phyloP scores from a whole-genome alignment of 352 stramenopile species.

The Phytophthora ohioensis region DNA sequence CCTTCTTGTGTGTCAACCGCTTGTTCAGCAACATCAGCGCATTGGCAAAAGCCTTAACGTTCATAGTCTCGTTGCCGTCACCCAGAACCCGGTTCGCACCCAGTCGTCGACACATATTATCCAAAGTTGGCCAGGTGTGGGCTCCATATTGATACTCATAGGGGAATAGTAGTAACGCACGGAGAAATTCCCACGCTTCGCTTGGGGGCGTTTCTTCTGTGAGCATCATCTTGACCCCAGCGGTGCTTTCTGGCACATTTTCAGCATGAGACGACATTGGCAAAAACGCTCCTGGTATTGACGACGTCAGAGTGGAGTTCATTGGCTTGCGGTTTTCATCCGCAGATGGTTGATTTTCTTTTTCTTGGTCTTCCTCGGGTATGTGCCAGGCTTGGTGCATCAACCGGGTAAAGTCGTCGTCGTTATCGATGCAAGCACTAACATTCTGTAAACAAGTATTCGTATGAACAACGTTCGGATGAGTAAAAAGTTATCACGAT shows the following conservation, averaged over 20 bases:
- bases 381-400: slow-evolving; percentile 81
- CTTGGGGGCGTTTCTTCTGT: background rate
- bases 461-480: slow-evolving; percentile 4
- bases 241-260: background rate
- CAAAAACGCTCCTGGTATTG: no score
- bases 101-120: slow-evolving; percentile 58
- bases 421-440: slow-evolving; percentile 73
- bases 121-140: slow-evolving; percentile 37
- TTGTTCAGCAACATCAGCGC: slow-evolving; percentile 50
- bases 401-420: slow-evolving; percentile 88
- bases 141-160: slow-evolving; percentile 11
- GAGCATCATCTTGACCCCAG: background rate
- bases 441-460: slow-evolving; percentile 59
- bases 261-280: background rate
- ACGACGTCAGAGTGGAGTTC: background rate
- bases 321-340: background rate
- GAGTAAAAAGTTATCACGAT: slow-evolving; percentile 11
- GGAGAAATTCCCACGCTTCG: slow-evolving; percentile 38
- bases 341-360: slow-evolving; percentile 6
- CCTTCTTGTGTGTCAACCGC: slow-evolving; percentile 48
- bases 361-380: slow-evolving; percentile 21
- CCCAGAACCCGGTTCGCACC: slow-evolving; percentile 66
- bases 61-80: slow-evolving; percentile 70
- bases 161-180: slow-evolving; percentile 32
- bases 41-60: slow-evolving; percentile 60